phyloP scores from a whole-genome alignment of 73 alveolate genomes.

The Effrenium voratum region DNA sequence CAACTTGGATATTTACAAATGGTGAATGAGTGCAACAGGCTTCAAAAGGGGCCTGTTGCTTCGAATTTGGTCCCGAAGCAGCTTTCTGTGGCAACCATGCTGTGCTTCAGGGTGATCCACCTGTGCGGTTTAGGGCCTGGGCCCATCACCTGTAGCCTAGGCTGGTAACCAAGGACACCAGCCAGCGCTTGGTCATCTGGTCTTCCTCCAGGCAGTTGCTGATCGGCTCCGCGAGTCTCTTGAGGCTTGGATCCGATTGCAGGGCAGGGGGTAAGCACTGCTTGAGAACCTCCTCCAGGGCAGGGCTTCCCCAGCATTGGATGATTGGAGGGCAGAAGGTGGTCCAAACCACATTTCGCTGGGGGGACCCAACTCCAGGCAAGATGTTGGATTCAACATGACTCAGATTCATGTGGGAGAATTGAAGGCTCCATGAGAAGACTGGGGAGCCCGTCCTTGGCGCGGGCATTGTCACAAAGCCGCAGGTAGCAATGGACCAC shows the following conservation, averaged over 20 bases:
- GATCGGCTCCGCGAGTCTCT: slow-evolving; percentile 31
- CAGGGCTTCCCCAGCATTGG: not conserved
- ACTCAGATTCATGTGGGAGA: not conserved
- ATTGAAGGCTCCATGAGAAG: not conserved
- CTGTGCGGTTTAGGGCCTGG: too few relatives aligned
- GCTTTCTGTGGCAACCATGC: too few relatives aligned
- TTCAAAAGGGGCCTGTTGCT: not conserved
- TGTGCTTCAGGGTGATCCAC: too few relatives aligned
- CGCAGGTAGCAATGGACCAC: slow-evolving; percentile 98
- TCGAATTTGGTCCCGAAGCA: not conserved
- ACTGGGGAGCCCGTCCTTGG: slow-evolving; percentile 95
- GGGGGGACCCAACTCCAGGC: not conserved
- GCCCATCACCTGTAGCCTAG: not conserved
- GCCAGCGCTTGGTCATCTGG: not conserved
- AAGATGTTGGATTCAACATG: not conserved
- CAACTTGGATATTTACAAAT: not conserved
- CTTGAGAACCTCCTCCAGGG: not conserved
- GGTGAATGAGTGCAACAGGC: slow-evolving; percentile 2
- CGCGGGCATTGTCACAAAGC: slow-evolving; percentile 97
- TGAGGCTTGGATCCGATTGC: slow-evolving; percentile 53
- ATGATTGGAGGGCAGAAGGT: not conserved
- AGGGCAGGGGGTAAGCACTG: slow-evolving; percentile 14
- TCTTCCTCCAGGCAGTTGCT: not conserved
- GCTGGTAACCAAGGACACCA: slow-evolving; percentile 5
- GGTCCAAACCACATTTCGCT: not conserved